Percentiles rank a stretch among this genome's conserved stretches.
Conservation (phyloP, 202 grass and related monocot species). For the Zoysia matrella region DNA sequence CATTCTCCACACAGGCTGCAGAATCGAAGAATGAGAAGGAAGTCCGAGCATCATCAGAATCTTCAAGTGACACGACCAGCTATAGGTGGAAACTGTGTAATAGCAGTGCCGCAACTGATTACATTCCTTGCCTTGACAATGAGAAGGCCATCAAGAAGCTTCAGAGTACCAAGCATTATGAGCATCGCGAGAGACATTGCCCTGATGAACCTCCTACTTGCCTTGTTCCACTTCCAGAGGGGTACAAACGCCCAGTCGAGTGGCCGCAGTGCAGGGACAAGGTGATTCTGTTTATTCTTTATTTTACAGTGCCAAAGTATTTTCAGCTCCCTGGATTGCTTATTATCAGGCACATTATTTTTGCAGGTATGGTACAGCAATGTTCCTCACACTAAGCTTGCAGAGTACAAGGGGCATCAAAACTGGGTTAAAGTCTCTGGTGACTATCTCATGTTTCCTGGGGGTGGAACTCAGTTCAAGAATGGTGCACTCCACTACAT, state of each 20-base stretch:
- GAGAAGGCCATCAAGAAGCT: slow-evolving; percentile 73
- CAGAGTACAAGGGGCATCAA: slow-evolving; percentile 82
- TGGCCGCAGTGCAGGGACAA: slow-evolving; percentile 89
- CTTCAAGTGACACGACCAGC: slow-evolving; percentile 43
- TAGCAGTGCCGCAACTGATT: slow-evolving; percentile 66
- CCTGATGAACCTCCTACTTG: slow-evolving; percentile 59
- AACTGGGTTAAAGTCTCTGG: slow-evolving; percentile 90
- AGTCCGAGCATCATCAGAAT: slow-evolving; percentile 53
- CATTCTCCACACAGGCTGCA: slow-evolving; percentile 71
- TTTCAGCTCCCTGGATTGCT: slow-evolving; percentile 16
- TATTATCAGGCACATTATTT: slow-evolving; percentile 29
- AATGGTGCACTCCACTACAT: slow-evolving; percentile 82
- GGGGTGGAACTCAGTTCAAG: slow-evolving; percentile 93
- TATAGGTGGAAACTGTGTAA: slow-evolving; percentile 93
- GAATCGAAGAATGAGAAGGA: slow-evolving; percentile 91
- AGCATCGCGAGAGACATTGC: slow-evolving; percentile 87
- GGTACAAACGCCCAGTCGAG: slow-evolving; percentile 59
- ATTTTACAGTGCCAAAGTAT: slow-evolving; percentile 19
- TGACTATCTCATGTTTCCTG: slow-evolving; percentile 70
- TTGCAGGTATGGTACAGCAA: slow-evolving; percentile 91
- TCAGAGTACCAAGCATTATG: slow-evolving; percentile 73
- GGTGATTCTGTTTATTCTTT: slow-evolving; percentile 52
- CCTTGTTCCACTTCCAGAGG: slow-evolving; percentile 68
- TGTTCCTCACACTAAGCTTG: slow-evolving; percentile 86
- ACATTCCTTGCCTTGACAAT: slow-evolving; percentile 20